phyloP scores from a whole-genome alignment of 257 asterid genomes.

The Henckelia pumila region DNA sequence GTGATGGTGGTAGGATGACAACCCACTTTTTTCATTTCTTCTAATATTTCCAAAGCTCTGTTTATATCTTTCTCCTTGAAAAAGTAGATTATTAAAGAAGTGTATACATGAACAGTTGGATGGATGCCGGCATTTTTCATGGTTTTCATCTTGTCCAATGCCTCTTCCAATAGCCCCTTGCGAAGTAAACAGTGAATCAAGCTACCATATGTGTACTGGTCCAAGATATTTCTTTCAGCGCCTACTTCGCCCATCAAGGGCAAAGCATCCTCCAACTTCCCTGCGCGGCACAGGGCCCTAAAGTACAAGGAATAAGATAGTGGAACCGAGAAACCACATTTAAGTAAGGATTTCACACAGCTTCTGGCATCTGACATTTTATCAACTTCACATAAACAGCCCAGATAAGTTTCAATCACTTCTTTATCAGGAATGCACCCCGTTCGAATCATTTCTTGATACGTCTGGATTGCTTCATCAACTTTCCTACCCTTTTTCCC shows the following conservation, averaged over 20 bases:
- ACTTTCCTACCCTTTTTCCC: constrained; percentile 71
- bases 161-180: constrained; percentile 55
- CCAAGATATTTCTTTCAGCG: constrained; percentile 41
- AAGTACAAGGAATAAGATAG: constrained; percentile 58
- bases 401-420: constrained; percentile 54
- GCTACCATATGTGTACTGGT: constrained; percentile 72
- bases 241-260: constrained; percentile 49
- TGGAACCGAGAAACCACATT: constrained; percentile 57
- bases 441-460: constrained; percentile 54
- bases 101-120: constrained; percentile 78
- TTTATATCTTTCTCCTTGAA: constrained; percentile 44
- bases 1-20: constrained; percentile 69
- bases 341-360: constrained; percentile 48
- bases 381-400: constrained; percentile 64
- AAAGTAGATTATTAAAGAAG: constrained; percentile 62
- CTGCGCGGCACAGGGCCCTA: constrained; percentile 73
- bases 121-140: constrained; percentile 51
- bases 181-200: constrained; percentile 60
- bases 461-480: constrained; percentile 60
- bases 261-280: constrained; percentile 70
- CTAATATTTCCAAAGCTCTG: constrained; percentile 52
- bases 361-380: constrained; percentile 55
- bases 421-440: constrained; percentile 64
- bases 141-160: constrained; percentile 54
- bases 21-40: constrained; percentile 61